Evolutionary conservation across 768 basidiomycete genomes (phyloP), one percentile per base, ranked within the genome.

Genomic region (Agrocybe pediades): DNA sequence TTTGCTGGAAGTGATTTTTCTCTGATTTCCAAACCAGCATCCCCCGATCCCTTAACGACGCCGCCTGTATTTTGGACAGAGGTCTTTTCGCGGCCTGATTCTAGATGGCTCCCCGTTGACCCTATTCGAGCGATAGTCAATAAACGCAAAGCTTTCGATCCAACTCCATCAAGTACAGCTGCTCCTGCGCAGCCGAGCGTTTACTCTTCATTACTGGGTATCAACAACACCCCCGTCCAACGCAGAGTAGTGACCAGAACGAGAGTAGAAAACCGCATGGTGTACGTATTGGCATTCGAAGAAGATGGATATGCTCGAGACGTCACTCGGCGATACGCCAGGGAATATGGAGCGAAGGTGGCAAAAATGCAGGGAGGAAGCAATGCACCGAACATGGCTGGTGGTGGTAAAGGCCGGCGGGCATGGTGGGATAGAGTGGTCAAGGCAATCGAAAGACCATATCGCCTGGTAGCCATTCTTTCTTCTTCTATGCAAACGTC

Each of bases 21-120:
- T 27, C 6, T 26, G 23, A 51, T 54, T 39, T 49, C 7, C 23
- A 25, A 23, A 29, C 2, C 52, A 77, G 73, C 57, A 24, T 64
- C 71, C 6, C 72, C 77, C 44, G 82, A 90, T 69, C 87, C 87
- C 46, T 74, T 71, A 30, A 77, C 58, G 48, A 85, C 85, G 9
- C 87, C 93, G 2, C 95, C 96, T 1, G 87, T 95, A 3, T 92
- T 95, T 69, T 99, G 97, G 97, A 92, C 90, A 0, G 97, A 99
- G 70, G 92, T 97, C 0, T 99, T 95, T 72, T 95, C 93, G 7
- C 86, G 92, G 19, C 85, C 95, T 6, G 94, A 97, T 72, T 84
- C 80, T 13, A 84, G 87, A 29, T 99, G 97, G 97, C 73, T 98
- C 13, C 87, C 95, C 0, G 87, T 98, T 33, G 97, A 99, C 71